A percentile compares a stretch with the other conserved stretches of the same genome.
These are phyloP conservation scores for Chlamydomonas asymmetrica DNA, from an alignment of 139 green algal genomes.

Conservation along the genomic window DNA sequence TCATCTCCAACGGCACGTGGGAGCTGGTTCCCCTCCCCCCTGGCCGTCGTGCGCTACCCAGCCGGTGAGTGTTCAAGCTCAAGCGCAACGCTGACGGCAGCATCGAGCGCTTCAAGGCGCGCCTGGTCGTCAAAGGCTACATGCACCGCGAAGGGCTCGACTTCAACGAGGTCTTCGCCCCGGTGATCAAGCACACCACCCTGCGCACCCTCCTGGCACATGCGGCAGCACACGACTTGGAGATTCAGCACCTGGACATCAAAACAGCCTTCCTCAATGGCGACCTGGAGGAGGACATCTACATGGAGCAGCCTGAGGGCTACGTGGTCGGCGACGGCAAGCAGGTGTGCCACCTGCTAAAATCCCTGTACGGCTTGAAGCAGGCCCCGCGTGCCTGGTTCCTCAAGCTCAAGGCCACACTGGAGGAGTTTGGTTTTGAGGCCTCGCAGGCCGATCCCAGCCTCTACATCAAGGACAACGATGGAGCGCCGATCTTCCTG, in stretches of 20 bases:
- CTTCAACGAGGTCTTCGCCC: slow-evolving; percentile 56
- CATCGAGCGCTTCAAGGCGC: slow-evolving; percentile 37
- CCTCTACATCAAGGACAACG: slow-evolving; percentile 15
- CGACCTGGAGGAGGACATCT: slow-evolving; percentile 39
- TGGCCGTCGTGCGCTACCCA: slow-evolving; percentile 12
- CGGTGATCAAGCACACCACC: slow-evolving; percentile 23
- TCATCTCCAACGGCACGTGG: slow-evolving; percentile 19
- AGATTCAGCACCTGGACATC: slow-evolving; percentile 34
- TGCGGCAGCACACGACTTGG: slow-evolving; percentile 1
- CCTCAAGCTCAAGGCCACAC: slow-evolving; percentile 8
- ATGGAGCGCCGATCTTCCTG: background rate
- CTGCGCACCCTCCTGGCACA: background rate
- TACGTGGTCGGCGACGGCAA: slow-evolving; percentile 10
- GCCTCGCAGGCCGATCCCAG: slow-evolving; percentile 25
- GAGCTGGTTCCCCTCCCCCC: background rate
- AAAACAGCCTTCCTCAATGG: slow-evolving; percentile 39
- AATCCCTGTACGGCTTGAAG: slow-evolving; percentile 50
- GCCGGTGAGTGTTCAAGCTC: slow-evolving; percentile 8
- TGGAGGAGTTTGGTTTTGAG: slow-evolving; percentile 27
- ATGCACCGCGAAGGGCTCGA: slow-evolving; percentile 37
- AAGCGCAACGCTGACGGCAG: slow-evolving; percentile 7
- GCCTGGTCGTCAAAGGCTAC: slow-evolving; percentile 45
- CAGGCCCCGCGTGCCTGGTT: slow-evolving; percentile 42
- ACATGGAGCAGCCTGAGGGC: slow-evolving; percentile 33
- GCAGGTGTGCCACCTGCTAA: slow-evolving; percentile 10